Evolutionary conservation across 2,329 filamentous ascomycete species (phyloP).

Genomic region (Ophiostoma angusticollis): DNA sequence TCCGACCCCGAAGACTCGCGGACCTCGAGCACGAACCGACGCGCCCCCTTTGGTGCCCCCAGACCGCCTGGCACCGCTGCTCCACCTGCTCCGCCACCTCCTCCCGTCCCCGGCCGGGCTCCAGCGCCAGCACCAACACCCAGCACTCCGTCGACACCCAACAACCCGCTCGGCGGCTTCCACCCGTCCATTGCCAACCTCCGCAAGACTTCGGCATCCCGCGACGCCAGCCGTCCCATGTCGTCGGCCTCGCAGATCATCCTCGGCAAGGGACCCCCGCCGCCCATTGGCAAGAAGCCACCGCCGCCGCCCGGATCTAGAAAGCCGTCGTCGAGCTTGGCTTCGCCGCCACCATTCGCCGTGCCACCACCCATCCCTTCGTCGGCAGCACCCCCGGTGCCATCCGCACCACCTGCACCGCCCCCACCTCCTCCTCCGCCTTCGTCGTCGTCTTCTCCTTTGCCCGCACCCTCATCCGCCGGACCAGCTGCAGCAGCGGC

Average conservation of each 20-base stretch:
- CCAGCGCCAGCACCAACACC: slow-evolving; percentile 31
- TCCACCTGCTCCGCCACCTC: too few relatives aligned
- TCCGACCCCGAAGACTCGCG: slow-evolving; percentile 62
- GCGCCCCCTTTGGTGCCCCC: slow-evolving; percentile 41
- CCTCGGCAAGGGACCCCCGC: slow-evolving; percentile 52
- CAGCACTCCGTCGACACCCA: neutral
- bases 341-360: slow-evolving; percentile 1
- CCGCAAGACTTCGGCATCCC: slow-evolving; percentile 38
- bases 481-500: slow-evolving; percentile 23
- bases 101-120: slow-evolving; percentile 43
- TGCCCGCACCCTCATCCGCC: slow-evolving; percentile 17
- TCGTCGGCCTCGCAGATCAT: slow-evolving; percentile 44
- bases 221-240: slow-evolving; percentile 39
- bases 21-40: slow-evolving; percentile 36
- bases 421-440: slow-evolving; percentile 30
- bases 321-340: slow-evolving; percentile 35
- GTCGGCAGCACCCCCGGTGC: slow-evolving; percentile 24
- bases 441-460: slow-evolving; percentile 22
- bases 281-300: slow-evolving; percentile 65
- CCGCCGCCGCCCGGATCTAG: slow-evolving; percentile 48
- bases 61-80: slow-evolving; percentile 45
- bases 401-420: slow-evolving; percentile 25
- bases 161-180: slow-evolving; percentile 19
- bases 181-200: slow-evolving; percentile 46
- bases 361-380: slow-evolving; percentile 6